Base-by-base conservation (phyloP, 192 early-diverging fungal species). In the Linnemannia schmuckeri region DNA sequence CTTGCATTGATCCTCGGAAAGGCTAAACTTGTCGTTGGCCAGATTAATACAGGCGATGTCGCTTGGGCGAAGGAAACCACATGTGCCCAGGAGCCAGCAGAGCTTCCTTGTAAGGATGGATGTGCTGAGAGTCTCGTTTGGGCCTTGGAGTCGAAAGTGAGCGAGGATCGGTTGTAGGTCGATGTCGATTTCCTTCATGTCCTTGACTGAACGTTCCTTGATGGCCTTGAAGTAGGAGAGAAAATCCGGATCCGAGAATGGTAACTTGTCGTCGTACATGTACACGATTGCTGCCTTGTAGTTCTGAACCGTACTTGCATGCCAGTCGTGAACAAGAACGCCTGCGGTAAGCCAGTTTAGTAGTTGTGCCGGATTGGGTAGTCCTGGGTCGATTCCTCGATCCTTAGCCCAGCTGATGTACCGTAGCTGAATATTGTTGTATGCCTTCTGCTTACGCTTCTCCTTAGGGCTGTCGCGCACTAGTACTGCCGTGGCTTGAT, bases 321-420 rank as follows among this genome's bases (percentile, higher is more conserved):
- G 20, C 54, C 54, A 57, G 6, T 57, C 5, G 24, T 24, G 20
- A 6, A 57, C 24, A 0, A 24, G 7, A 8, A 57, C 63, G 57
- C 63, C 76, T 18, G 76, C 24, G 0, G 76, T 42, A 2, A 77
- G 66, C 76, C 76, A 77, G 66, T 77, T 77, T 20, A 77, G 66
- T 2, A 70, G 46, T 24, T 77, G 76, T 52, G 63, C 42, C 8
- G 66, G 76, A 20, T 77, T 41, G 6, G 76, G 76, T 35, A 37
- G n/a, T 30, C 46, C 18, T 6, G 76, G 30, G 18, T 70, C 63
- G 22, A 77, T 12, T 27, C 76, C 76, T 27, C 76, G 75, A 33
- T 4, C 44, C 33, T 0, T 27, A 4, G 66, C 76, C 76, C 76
- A 70, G 3, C 30, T n/a, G 52, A 79, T 72, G 38, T 72, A 72